A percentile compares a stretch with the other conserved stretches of the same genome.
These are phyloP conservation scores for Phoma sp. DNA, from an alignment of 2,329 filamentous ascomycete species.

Conservation along the genomic window DNA sequence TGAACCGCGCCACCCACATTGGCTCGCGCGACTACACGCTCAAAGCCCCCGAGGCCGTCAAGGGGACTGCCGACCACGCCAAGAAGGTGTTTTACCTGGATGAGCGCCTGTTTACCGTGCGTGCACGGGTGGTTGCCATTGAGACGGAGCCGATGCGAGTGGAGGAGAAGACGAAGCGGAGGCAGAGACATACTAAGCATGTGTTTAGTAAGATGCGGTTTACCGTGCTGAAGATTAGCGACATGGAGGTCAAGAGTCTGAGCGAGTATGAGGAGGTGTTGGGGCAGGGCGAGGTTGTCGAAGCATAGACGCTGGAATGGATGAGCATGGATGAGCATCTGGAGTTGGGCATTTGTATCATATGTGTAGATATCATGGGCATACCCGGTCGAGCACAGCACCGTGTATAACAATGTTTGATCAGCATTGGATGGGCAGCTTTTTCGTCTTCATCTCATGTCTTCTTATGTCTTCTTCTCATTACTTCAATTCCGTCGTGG, in stretches of 20 bases:
- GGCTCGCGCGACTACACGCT: constrained; percentile 92
- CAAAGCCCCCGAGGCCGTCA: constrained; percentile 58
- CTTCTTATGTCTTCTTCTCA: neutral
- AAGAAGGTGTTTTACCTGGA: constrained; percentile 71
- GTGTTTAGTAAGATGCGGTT: constrained; percentile 91
- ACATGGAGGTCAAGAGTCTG: constrained; percentile 72
- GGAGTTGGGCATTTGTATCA: constrained; percentile 16
- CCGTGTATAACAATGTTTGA: constrained; percentile 9
- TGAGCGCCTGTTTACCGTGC: constrained; percentile 82
- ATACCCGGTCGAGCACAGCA: constrained; percentile 10
- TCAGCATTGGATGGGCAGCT: too few relatives aligned
- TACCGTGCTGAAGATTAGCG: constrained; percentile 84
- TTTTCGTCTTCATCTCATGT: too few relatives aligned
- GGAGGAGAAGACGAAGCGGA: constrained; percentile 69
- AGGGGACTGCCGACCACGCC: constrained; percentile 38
- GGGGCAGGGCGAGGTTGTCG: neutral
- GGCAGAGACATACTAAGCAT: constrained; percentile 70
- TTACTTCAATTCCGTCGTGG: too few relatives aligned
- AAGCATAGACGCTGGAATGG: too few relatives aligned
- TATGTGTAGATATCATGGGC: constrained; percentile 26
- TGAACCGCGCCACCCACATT: constrained; percentile 83
- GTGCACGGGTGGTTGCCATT: constrained; percentile 82
- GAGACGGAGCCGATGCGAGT: constrained; percentile 72
- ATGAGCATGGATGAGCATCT: too few relatives aligned
- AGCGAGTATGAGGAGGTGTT: constrained; percentile 60